Evolutionary conservation across 306 rosid species (phyloP).

Genomic region (Vigna angularis): DNA sequence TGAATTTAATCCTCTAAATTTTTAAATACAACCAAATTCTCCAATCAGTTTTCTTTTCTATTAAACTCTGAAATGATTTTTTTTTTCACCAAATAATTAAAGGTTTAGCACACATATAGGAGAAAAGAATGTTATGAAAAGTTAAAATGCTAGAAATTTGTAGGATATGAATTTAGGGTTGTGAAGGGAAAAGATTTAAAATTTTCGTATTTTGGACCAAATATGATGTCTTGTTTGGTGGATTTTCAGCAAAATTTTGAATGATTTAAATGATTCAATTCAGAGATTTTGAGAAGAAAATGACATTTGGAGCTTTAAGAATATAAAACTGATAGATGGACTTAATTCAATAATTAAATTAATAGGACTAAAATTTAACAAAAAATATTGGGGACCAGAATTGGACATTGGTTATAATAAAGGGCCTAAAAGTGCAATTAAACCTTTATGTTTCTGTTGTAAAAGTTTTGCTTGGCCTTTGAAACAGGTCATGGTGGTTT

Average conservation of each 20-base stretch:
- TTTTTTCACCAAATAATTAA: neutral
- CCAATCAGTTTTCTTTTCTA: neutral
- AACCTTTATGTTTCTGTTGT: conserved; percentile 31
- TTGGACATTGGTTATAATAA: neutral
- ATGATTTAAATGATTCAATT: neutral
- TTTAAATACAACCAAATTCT: neutral
- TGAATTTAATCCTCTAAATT: neutral
- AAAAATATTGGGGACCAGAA: neutral
- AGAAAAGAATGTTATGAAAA: neutral
- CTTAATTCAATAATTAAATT: neutral
- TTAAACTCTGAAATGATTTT: neutral
- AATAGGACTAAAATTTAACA: conserved; percentile 7
- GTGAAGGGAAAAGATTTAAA: neutral
- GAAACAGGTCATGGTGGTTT: conserved; percentile 96
- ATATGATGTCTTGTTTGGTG: neutral
- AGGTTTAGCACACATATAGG: neutral
- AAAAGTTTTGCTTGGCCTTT: conserved; percentile 35
- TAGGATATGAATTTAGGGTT: neutral
- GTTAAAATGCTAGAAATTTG: neutral
- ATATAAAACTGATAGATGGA: neutral
- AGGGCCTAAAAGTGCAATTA: neutral
- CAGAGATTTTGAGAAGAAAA: neutral
- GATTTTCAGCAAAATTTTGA: neutral
- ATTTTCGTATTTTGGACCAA: neutral
- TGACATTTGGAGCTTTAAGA: neutral